phyloP scores from a whole-genome alignment of 1,284 basidiomycete genomes.

The Cutaneotrichosporon spelunceum region DNA sequence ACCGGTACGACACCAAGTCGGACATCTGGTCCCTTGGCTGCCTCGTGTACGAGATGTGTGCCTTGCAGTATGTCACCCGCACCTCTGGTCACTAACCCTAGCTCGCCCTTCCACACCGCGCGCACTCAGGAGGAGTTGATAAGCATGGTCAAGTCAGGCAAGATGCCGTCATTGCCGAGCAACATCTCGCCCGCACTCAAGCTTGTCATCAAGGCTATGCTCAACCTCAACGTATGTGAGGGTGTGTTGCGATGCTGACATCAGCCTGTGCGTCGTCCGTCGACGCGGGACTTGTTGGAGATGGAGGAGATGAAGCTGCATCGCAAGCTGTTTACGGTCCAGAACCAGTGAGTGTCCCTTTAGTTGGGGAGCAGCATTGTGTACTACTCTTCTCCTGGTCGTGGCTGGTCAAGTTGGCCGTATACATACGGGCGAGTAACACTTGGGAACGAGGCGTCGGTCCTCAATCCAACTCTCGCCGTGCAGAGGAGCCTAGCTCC shows the following conservation, averaged over 20 bases:
- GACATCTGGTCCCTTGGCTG: conserved; percentile 98
- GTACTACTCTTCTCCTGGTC: too few species aligned
- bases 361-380: too few species aligned
- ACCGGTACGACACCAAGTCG: conserved; percentile 92
- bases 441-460: too few species aligned
- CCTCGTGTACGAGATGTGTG: conserved; percentile 91
- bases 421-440: too few species aligned
- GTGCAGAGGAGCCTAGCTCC: too few species aligned
- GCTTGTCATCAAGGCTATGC: conserved; percentile 44
- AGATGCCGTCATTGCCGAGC: conserved; percentile 42
- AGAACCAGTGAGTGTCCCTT: conserved; percentile 51
- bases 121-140: conserved; percentile 49
- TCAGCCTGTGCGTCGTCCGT: conserved; percentile 45
- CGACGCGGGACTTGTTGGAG: conserved; percentile 47
- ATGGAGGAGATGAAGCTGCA: conserved; percentile 51
- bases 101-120: conserved; percentile 50
- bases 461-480: too few species aligned
- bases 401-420: too few species aligned
- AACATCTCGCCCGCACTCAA: conserved; percentile 42
- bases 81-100: conserved; percentile 13
- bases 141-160: conserved; percentile 47
- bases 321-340: conserved; percentile 47
- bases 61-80: conserved; percentile 60
- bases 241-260: conserved; percentile 4
- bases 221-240: conserved; percentile 44